Base-by-base conservation (phyloP, 768 basidiomycete genomes). In the Baorangia bicolor region DNA sequence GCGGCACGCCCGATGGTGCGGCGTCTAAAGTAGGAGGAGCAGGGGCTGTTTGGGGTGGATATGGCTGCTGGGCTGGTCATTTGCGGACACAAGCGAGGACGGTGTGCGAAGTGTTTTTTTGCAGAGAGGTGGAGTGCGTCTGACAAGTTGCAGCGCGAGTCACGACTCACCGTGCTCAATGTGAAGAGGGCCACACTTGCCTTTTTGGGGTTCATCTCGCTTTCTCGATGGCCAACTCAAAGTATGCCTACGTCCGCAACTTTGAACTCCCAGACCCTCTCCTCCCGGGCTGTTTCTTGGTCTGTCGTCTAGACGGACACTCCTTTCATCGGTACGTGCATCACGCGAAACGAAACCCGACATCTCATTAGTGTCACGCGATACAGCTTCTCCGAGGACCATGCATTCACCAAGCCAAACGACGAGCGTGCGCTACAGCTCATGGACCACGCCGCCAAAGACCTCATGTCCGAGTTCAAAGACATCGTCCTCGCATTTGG, bases 401-500 rank as follows among this genome's bases (percentile, higher is more conserved):
- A 99, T 65, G 69, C 68, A 0, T 98, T 98, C 67, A 68, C 73
- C 8, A 99, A 98, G 65, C 97, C 97, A 1, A 99, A 98, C 71
- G 97, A 99, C 72, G 70, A 79, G 47, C 83, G 88, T 13, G 97
- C 94, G 0, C 78, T 99, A 7, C 70, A 85, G 57, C 81, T 99
- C 41, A 98, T 98, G 95, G 94, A 99, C 67, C 81, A 83, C 53
- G 93, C 94, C 2, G 97, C 97, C 0, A 78, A 76, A 60, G 77
- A 81, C 44, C 78, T 94, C 40, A 91, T 99, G 91, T 75, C 84
- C 30, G 86, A 88, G 65, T 87, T 88, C 65, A 81, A 83, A 34
- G 95, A 97, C 67, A 83, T 97, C 54, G 76, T 92, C 13, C 78
- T 97, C 20, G 97, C 81, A 0, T 98, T 95, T 68, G 97, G 97